These are phyloP conservation scores for Trichoderma virens DNA, from an alignment of 495 filamentous ascomycete genomes.

Conservation along the genomic window DNA sequence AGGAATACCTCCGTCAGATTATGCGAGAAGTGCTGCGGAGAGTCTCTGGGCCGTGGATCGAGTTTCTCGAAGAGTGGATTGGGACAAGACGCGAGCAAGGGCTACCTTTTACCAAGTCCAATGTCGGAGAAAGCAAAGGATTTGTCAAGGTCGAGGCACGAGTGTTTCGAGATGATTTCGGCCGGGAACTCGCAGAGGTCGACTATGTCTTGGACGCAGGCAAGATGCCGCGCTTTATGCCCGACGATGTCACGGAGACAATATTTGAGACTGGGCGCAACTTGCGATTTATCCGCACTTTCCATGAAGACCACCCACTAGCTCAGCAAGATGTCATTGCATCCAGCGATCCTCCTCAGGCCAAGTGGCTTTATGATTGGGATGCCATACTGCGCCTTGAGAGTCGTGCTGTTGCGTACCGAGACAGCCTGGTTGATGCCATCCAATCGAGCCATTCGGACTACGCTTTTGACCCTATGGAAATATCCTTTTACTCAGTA, in stretches of 20 bases:
- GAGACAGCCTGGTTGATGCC: neutral
- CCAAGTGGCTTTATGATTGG: slow-evolving; percentile 76
- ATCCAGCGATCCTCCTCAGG: slow-evolving; percentile 41
- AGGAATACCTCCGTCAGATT: slow-evolving; percentile 52
- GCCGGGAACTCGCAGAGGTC: slow-evolving; percentile 39
- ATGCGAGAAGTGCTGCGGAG: slow-evolving; percentile 58
- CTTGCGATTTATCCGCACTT: slow-evolving; percentile 60
- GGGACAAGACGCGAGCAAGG: slow-evolving; percentile 55
- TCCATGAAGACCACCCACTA: slow-evolving; percentile 74
- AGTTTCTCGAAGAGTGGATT: slow-evolving; percentile 67
- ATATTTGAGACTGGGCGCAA: slow-evolving; percentile 75
- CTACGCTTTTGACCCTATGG: neutral
- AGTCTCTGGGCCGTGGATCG: slow-evolving; percentile 62
- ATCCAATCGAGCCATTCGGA: neutral
- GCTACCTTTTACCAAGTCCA: slow-evolving; percentile 37
- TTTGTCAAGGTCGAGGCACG: slow-evolving; percentile 59
- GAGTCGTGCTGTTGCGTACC: slow-evolving; percentile 34
- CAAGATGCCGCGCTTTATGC: slow-evolving; percentile 60
- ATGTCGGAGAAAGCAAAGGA: slow-evolving; percentile 29
- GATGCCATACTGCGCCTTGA: slow-evolving; percentile 58
- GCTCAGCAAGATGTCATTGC: slow-evolving; percentile 40
- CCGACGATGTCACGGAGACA: slow-evolving; percentile 51
- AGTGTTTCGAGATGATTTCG: slow-evolving; percentile 45
- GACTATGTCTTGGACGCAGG: slow-evolving; percentile 55
- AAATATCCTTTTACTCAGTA: neutral